Percentiles rank a stretch among this genome's conserved stretches.
Conservation (phyloP, 805 yeast species). For the Candida suzukii region DNA sequence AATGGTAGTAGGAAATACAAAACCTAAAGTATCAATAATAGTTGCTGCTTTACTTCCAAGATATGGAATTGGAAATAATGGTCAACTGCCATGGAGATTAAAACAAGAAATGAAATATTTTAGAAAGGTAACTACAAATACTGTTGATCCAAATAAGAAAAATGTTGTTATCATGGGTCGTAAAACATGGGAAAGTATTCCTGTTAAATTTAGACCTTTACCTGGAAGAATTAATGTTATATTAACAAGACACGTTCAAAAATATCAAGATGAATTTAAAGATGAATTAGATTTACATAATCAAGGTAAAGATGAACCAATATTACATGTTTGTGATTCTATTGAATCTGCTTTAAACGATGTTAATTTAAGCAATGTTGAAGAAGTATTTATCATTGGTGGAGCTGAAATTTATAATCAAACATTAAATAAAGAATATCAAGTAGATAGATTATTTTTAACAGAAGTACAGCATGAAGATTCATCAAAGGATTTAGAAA, state of each 20-base stretch:
- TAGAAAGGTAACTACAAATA: constrained; percentile 57
- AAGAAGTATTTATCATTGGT: constrained; percentile 77
- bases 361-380: constrained; percentile 30
- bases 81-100: constrained; percentile 83
- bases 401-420: constrained; percentile 82
- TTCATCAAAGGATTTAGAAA: constrained; percentile 32
- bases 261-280: constrained; percentile 15
- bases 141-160: constrained; percentile 22
- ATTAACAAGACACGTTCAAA: constrained; percentile 43
- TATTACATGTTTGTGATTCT: constrained; percentile 29
- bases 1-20: constrained; percentile 1
- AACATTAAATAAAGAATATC: constrained; percentile 19
- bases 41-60: constrained; percentile 83
- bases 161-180: constrained; percentile 96
- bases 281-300: constrained; percentile 16
- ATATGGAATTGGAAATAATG: constrained; percentile 79
- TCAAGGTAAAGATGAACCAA: constrained; percentile 4
- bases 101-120: constrained; percentile 82
- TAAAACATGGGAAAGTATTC: constrained; percentile 93
- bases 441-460: constrained; percentile 51
- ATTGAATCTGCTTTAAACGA: constrained; percentile 34
- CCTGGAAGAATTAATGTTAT: constrained; percentile 70
- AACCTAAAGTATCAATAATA: constrained; percentile 48
- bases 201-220: constrained; percentile 75
- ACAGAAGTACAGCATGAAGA: constrained; percentile 53